A percentile compares a stretch with the other conserved stretches of the same genome.
phyloP scores from a whole-genome alignment of 2,329 filamentous ascomycete species.

The Verticillium longisporum region DNA sequence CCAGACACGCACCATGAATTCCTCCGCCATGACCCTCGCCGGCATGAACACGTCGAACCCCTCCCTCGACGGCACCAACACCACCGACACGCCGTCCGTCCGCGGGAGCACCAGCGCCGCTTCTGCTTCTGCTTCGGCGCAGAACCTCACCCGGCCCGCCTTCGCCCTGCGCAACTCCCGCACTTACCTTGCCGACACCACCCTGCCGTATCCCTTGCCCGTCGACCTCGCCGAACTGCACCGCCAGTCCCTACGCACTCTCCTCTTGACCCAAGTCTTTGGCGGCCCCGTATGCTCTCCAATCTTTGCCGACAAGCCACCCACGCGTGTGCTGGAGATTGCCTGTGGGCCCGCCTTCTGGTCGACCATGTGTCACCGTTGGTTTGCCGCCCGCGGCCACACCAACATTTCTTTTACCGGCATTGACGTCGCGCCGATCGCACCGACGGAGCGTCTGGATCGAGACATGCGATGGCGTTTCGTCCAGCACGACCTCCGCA shows the following conservation, averaged over 20 bases:
- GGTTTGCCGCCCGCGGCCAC: constrained; percentile 64
- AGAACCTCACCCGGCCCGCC: constrained; percentile 22
- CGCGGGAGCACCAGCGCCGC: constrained; percentile 2
- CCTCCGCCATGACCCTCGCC: constrained; percentile 2
- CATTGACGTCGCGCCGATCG: constrained; percentile 71
- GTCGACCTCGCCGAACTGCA: constrained; percentile 83
- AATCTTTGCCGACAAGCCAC: constrained; percentile 57
- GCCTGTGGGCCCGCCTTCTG: constrained; percentile 86
- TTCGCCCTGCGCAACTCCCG: constrained; percentile 72
- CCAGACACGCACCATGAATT: constrained; percentile 1
- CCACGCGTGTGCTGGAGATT: constrained; percentile 73
- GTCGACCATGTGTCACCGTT: constrained; percentile 81
- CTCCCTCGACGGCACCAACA: constrained; percentile 4
- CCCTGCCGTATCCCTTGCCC: constrained; percentile 74
- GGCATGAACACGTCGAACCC: constrained; percentile 8
- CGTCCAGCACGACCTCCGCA: constrained; percentile 78
- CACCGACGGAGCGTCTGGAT: constrained; percentile 42
- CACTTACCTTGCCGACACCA: constrained; percentile 70
- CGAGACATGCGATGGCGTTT: constrained; percentile 84
- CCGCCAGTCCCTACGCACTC: constrained; percentile 76
- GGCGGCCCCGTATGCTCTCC: constrained; percentile 73
- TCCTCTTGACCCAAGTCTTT: constrained; percentile 75
- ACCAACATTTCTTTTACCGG: constrained; percentile 71
- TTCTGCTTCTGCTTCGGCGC: neutral
- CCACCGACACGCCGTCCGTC: constrained; percentile 6